Percentiles rank a stretch among this genome's conserved stretches.
Conservation (phyloP, 2,329 filamentous ascomycete genomes). For the Pseudopyrenochaeta lycopersici region DNA sequence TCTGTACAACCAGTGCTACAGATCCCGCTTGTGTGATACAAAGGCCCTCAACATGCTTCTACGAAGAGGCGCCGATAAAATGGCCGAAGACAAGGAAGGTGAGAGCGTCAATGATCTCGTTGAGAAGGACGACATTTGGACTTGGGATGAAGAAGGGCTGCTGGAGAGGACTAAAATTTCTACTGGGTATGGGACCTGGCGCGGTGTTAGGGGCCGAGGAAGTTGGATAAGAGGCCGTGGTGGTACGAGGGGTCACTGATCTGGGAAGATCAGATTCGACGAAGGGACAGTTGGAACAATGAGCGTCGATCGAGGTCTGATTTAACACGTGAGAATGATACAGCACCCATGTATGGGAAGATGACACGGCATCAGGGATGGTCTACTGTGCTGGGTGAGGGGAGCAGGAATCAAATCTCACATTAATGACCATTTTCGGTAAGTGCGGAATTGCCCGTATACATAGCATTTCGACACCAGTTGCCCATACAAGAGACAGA, state of each 20-base stretch:
- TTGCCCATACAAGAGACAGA: no score
- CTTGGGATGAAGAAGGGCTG: constrained; percentile 3
- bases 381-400: no score
- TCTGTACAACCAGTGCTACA: not conserved
- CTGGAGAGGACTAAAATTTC: not conserved
- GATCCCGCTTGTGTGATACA: not conserved
- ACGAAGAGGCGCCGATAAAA: constrained; percentile 3
- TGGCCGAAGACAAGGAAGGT: not conserved
- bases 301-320: no score
- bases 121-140: constrained; percentile 1
- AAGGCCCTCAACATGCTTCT: not conserved
- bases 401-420: no score
- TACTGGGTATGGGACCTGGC: not conserved
- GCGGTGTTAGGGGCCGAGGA: not conserved
- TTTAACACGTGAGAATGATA: no score
- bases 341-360: no score
- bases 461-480: no score
- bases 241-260: not conserved
- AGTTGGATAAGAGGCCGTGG: constrained; percentile 1
- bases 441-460: no score
- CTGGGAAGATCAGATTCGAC: no score
- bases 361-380: no score
- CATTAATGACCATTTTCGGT: no score
- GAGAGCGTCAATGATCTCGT: not conserved
- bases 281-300: no score